Conservation (phyloP, 306 rosid species). For the Cercis canadensis region DNA sequence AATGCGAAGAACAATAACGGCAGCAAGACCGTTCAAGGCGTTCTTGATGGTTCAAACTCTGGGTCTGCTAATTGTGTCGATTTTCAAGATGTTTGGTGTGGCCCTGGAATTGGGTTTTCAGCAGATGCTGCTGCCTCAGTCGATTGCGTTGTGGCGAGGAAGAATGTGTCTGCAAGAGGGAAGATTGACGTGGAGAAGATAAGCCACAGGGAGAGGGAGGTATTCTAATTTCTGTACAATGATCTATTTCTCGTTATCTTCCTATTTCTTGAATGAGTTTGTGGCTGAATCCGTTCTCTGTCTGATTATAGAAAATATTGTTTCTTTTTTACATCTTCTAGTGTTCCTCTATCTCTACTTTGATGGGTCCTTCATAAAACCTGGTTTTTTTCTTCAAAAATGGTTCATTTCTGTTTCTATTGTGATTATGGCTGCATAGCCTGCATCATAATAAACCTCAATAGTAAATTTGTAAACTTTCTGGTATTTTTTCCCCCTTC, state of each 20-base stretch:
- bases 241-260: background rate
- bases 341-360: background rate
- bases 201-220: slow-evolving; percentile 81
- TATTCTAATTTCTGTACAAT: slow-evolving; percentile 25
- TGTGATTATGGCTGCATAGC: too few relatives aligned
- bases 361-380: background rate
- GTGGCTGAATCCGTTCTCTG: slow-evolving; percentile 4
- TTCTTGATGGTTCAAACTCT: slow-evolving; percentile 49
- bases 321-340: background rate
- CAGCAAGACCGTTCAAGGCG: slow-evolving; percentile 45
- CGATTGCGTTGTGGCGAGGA: slow-evolving; percentile 83
- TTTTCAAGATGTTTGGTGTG: slow-evolving; percentile 96
- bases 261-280: background rate
- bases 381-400: background rate
- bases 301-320: background rate
- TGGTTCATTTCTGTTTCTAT: too few relatives aligned
- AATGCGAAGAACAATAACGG: slow-evolving; percentile 9
- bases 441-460: too few relatives aligned
- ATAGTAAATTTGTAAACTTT: too few relatives aligned
- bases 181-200: slow-evolving; percentile 76
- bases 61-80: slow-evolving; percentile 57
- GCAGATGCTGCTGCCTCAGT: slow-evolving; percentile 71
- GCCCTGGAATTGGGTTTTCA: slow-evolving; percentile 91
- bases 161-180: slow-evolving; percentile 68
- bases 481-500: too few relatives aligned